Percentiles rank a stretch among this genome's conserved stretches.
phyloP scores from a whole-genome alignment of 2,329 filamentous ascomycete species.

The Pyrenophora seminiperda region DNA sequence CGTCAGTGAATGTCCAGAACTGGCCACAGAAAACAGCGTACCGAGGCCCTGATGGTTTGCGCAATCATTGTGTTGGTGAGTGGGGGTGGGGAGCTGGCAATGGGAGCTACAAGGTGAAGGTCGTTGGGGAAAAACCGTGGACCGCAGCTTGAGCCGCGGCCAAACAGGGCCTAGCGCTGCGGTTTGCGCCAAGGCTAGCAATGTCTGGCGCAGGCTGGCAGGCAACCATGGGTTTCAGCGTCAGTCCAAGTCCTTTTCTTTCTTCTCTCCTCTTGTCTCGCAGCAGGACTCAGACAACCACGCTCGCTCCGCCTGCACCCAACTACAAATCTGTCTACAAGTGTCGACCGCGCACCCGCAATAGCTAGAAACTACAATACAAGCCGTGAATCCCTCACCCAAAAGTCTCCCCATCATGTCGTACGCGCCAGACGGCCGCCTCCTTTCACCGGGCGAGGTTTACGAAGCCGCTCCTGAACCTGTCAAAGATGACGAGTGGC shows the following conservation, averaged over 20 bases:
- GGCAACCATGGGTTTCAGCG: background rate
- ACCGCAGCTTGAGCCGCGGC: constrained; percentile 28
- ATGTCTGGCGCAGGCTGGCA: constrained; percentile 2
- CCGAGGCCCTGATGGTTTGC: constrained; percentile 66
- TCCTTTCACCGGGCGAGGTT: constrained; percentile 54
- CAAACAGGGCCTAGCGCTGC: constrained; percentile 24
- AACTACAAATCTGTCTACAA: constrained; percentile 15
- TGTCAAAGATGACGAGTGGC: constrained; percentile 59
- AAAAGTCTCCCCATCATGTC: constrained; percentile 30
- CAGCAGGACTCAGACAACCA: constrained; percentile 27
- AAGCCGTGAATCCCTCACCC: constrained; percentile 10
- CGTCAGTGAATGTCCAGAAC: constrained; percentile 33
- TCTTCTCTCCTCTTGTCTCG: constrained; percentile 10
- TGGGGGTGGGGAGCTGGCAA: constrained; percentile 38
- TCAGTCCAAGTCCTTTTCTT: background rate
- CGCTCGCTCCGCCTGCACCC: constrained; percentile 24
- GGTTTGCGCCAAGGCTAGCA: constrained; percentile 12
- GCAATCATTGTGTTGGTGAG: constrained; percentile 59
- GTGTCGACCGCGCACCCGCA: constrained; percentile 21
- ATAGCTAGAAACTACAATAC: constrained; percentile 20
- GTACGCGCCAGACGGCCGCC: constrained; percentile 42
- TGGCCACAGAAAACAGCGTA: constrained; percentile 45
- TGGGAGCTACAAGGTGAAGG: constrained; percentile 38
- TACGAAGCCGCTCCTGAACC: constrained; percentile 46
- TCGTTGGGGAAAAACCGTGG: constrained; percentile 26